phyloP scores from a whole-genome alignment of 140 eudicot genomes.

The Oenanthe javanica region DNA sequence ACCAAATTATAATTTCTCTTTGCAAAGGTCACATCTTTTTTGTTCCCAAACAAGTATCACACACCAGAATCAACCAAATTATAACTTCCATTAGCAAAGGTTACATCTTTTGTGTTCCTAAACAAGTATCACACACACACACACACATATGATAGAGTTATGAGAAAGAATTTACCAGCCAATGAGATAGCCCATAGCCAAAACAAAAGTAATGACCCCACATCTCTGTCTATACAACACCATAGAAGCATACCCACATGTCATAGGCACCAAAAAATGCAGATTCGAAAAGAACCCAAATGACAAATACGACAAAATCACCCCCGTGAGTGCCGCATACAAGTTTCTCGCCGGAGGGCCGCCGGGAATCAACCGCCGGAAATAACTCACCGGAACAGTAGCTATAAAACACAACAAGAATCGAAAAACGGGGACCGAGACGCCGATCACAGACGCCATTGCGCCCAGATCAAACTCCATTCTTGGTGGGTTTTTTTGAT shows the following conservation, averaged over 20 bases:
- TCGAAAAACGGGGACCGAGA: slow-evolving; percentile 83
- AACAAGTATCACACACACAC: neutral
- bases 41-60: neutral
- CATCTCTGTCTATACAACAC: slow-evolving; percentile 53
- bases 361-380: slow-evolving; percentile 81
- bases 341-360: slow-evolving; percentile 69
- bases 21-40: neutral
- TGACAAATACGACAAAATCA: slow-evolving; percentile 66
- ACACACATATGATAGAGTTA: no score
- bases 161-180: slow-evolving; percentile 52
- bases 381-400: slow-evolving; percentile 77
- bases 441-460: slow-evolving; percentile 87
- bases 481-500: neutral
- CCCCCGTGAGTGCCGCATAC: slow-evolving; percentile 82
- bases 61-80: neutral
- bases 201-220: slow-evolving; percentile 61
- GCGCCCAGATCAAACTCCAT: slow-evolving; percentile 46
- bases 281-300: slow-evolving; percentile 88
- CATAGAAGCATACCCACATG: slow-evolving; percentile 66
- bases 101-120: neutral
- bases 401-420: slow-evolving; percentile 76
- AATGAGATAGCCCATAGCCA: slow-evolving; percentile 85
- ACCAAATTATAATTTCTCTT: neutral
- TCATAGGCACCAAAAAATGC: slow-evolving; percentile 76
- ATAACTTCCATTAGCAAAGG: neutral